These are phyloP conservation scores for Exophiala lecanii-corni DNA, from an alignment of 2,329 filamentous ascomycete species.

Conservation along the genomic window DNA sequence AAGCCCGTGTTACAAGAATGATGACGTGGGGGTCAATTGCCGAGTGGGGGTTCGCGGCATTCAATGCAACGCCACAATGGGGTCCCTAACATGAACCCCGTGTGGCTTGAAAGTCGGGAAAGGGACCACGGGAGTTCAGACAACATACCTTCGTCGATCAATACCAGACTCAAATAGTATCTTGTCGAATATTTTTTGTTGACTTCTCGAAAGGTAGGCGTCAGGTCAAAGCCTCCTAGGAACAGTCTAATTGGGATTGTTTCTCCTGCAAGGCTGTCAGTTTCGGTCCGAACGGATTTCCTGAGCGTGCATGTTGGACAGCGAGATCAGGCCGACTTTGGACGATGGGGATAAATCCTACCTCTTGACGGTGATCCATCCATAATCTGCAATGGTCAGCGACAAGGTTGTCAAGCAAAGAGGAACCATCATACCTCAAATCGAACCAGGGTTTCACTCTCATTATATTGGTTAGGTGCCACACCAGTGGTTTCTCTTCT, in stretches of 20 bases:
- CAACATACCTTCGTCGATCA: constrained; percentile 81
- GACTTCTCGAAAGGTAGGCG: constrained; percentile 96
- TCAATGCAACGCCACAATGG: background rate
- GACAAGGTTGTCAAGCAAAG: too few relatives aligned
- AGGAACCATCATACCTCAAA: constrained; percentile 80
- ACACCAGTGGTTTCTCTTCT: constrained; percentile 92
- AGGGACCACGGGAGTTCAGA: constrained; percentile 11
- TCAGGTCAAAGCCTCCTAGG: constrained; percentile 94
- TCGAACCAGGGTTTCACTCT: constrained; percentile 94
- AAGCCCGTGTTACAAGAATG: too few relatives aligned
- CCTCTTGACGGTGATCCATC: constrained; percentile 96
- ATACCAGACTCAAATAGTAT: constrained; percentile 92
- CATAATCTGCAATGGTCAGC: constrained; percentile 70
- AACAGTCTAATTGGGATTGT: constrained; percentile 97
- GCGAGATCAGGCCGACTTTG: background rate
- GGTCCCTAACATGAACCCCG: background rate
- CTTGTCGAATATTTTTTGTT: constrained; percentile 99
- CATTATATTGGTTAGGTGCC: constrained; percentile 97
- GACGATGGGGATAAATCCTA: constrained; percentile 39
- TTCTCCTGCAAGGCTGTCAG: constrained; percentile 49
- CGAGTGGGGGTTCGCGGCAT: background rate
- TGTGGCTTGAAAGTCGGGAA: constrained; percentile 1
- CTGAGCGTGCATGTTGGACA: constrained; percentile 6
- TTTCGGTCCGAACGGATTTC: too few relatives aligned
- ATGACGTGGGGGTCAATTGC: constrained; percentile 3